A percentile compares a stretch with the other conserved stretches of the same genome.
phyloP scores from a whole-genome alignment of 148 eudicot genomes.

The Spergularia marina region DNA sequence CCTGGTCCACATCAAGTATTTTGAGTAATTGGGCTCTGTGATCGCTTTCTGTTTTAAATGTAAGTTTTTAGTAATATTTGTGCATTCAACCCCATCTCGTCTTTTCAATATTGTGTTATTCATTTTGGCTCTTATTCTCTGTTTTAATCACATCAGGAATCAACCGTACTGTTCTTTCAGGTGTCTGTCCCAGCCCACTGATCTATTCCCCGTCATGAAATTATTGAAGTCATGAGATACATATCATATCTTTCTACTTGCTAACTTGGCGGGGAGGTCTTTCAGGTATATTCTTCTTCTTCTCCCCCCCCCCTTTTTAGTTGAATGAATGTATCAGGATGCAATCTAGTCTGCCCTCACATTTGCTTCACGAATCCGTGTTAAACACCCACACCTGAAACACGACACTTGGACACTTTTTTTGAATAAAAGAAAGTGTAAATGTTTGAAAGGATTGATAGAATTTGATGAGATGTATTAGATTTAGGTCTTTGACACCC shows the following conservation, averaged over 20 bases:
- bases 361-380: not conserved
- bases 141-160: conserved; percentile 17
- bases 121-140: not conserved
- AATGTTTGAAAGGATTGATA: not conserved
- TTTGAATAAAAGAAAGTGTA: not conserved
- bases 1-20: conserved; percentile 29
- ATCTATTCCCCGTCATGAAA: conserved; percentile 21
- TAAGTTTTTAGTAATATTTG: conserved; percentile 24
- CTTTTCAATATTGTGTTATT: not conserved
- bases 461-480: not conserved
- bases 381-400: not conserved
- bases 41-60: conserved; percentile 30
- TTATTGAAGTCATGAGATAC: conserved; percentile 32
- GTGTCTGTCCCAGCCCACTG: conserved; percentile 25
- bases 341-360: not conserved
- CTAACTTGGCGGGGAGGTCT: conserved; percentile 38
- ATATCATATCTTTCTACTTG: conserved; percentile 31
- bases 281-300: conserved; percentile 38
- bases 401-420: not conserved
- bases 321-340: not conserved
- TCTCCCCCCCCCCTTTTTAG: not conserved
- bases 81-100: not conserved
- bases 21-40: conserved; percentile 35
- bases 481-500: not conserved
- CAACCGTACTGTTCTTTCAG: conserved; percentile 14